Evolutionary conservation across 2,329 filamentous ascomycete genomes (phyloP).

Genomic region (Neocucurbitaria cava): DNA sequence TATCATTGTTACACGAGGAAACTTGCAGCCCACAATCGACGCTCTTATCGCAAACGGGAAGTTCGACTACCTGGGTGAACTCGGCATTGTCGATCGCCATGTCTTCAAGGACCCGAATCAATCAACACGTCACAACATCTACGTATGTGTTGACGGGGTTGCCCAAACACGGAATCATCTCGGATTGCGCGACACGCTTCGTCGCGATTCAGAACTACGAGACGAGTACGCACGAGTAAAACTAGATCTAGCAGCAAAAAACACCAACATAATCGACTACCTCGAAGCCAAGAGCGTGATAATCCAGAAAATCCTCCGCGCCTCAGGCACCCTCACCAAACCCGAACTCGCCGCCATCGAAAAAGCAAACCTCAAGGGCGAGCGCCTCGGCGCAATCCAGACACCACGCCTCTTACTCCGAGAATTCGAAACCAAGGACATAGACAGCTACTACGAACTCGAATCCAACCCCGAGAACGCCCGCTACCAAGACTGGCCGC

Average conservation of each 20-base stretch:
- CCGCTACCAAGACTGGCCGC: constrained; percentile 35
- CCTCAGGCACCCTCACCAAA: constrained; percentile 17
- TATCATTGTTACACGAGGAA: constrained; percentile 36
- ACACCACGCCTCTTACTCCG: constrained; percentile 35
- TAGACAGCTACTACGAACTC: constrained; percentile 26
- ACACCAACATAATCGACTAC: constrained; percentile 30
- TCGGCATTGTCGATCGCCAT: constrained; percentile 46
- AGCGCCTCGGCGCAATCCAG: constrained; percentile 21
- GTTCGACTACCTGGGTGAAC: constrained; percentile 48
- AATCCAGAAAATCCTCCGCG: constrained; percentile 27
- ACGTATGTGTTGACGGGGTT: constrained; percentile 46
- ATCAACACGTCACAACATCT: constrained; percentile 42
- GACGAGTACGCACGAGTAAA: constrained; percentile 38
- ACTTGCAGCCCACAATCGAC: constrained; percentile 33
- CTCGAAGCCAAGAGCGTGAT: constrained; percentile 26
- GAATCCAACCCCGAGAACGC: constrained; percentile 35
- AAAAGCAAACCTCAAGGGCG: constrained; percentile 20
- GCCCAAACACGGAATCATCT: constrained; percentile 48
- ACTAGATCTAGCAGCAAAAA: constrained; percentile 23
- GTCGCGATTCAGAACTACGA: constrained; percentile 36
- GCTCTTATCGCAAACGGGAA: constrained; percentile 40
- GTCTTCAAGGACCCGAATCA: constrained; percentile 42
- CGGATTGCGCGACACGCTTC: constrained; percentile 46
- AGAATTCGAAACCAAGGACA: constrained; percentile 35
- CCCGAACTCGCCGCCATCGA: constrained; percentile 30